Conservation (phyloP, 140 eudicot species). For the Oenanthe javanica region DNA sequence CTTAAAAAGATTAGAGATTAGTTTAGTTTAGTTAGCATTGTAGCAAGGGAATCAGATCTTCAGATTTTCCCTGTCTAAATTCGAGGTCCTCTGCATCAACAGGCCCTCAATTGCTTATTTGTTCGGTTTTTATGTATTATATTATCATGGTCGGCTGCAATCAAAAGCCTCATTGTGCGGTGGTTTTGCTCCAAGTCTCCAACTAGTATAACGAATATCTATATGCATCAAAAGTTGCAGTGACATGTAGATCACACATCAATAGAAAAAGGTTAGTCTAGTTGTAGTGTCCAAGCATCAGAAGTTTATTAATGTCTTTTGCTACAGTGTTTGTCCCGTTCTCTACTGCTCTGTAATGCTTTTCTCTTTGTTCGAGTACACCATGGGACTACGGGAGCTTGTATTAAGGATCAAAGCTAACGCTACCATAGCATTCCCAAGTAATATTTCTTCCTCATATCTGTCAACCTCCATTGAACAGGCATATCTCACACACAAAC, state of each 20-base stretch:
- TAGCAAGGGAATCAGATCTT: constrained; percentile 11
- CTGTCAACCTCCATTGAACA: neutral
- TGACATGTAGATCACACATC: neutral
- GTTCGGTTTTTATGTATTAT: constrained; percentile 1
- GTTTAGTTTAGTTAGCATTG: constrained; percentile 13
- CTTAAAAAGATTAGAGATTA: neutral
- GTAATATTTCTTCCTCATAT: neutral
- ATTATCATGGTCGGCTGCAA: constrained; percentile 22
- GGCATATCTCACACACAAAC: neutral
- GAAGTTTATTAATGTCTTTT: too few relatives aligned
- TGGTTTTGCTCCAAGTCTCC: constrained; percentile 12
- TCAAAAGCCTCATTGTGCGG: constrained; percentile 25
- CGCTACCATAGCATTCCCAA: neutral
- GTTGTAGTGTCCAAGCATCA: too few relatives aligned
- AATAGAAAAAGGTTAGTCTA: neutral
- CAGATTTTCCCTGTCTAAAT: neutral
- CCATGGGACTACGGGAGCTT: neutral
- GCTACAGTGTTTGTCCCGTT: neutral
- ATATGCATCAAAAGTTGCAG: neutral
- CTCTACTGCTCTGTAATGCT: neutral
- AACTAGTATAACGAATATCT: neutral
- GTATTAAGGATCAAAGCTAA: neutral
- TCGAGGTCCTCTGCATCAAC: neutral
- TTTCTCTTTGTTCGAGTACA: neutral
- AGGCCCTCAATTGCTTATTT: constrained; percentile 14